These are phyloP conservation scores for Tolypocladium amazonense DNA, from an alignment of 2,329 filamentous ascomycete species.

Conservation along the genomic window DNA sequence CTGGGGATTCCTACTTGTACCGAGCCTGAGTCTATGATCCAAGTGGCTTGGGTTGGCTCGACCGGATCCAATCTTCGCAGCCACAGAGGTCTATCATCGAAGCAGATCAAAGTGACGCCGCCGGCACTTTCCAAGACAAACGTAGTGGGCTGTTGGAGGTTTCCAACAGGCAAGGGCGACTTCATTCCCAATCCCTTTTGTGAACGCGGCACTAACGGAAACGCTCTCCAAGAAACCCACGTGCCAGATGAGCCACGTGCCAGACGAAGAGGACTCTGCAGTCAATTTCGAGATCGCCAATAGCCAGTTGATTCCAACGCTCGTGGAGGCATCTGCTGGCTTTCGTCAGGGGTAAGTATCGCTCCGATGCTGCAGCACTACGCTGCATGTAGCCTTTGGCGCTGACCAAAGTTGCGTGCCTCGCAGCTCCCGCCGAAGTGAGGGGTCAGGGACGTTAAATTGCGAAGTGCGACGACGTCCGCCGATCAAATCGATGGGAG, in stretches of 20 bases:
- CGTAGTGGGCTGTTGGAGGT: too few relatives aligned
- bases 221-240: neutral
- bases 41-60: neutral
- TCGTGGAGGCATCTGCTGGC: neutral
- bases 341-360: neutral
- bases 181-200: too few relatives aligned
- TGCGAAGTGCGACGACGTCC: neutral
- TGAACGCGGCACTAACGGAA: neutral
- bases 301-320: neutral
- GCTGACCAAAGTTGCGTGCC: neutral
- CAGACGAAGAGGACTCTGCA: neutral
- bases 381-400: neutral
- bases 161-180: neutral
- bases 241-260: neutral
- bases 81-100: neutral
- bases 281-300: neutral
- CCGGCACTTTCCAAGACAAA: neutral
- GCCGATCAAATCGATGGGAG: neutral
- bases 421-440: neutral
- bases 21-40: neutral
- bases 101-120: neutral
- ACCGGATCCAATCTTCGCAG: too few relatives aligned
- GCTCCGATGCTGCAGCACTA: neutral
- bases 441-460: neutral
- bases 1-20: too few relatives aligned